Evolutionary conservation across 202 grass and related monocot species (phyloP), one percentile per base, ranked within the genome.

Genomic region (Alloteropsis angusta): DNA sequence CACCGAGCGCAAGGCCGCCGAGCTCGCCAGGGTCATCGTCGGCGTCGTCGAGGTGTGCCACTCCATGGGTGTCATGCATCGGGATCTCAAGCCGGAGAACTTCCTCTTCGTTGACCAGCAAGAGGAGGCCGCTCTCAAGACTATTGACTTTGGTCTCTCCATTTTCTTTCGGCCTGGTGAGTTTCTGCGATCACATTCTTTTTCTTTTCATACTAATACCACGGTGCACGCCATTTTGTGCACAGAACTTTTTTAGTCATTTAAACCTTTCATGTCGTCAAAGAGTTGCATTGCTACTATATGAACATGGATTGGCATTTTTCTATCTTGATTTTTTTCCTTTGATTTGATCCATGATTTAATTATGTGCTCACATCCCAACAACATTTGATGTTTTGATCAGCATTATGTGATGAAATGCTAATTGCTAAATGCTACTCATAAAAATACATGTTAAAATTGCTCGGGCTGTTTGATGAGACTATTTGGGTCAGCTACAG

Each of bases 11-110:
- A 92, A 90, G 49, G 96, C 96, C 0, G 96, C 96, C 1, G 88
- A 91, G 68, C 90, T 99, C 18, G 86, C 92, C 18, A 90, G 96
- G 71, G 87, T 99, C 75, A 99, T 99, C 60, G 88, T 93, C 10
- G 82, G 96, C 2, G 96, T 99, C 13, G 96, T 99, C 6, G 90
- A 99, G 78, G 81, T 84, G 1, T 99, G 92, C 81, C 96, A 99
- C 84, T 99, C 96, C 63, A 86, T 99, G 85, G 90, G 96, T 11
- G 96, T 98, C 72, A 95, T 98, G 89, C 96, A 98, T 74, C 87
- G 96, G 71, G 96, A 98, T 86, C 87, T 98, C 55, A 98, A 98
- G 84, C 96, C 96, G 0, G 96, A 98, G 74, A 98, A 98, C 65
- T 98, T 98, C 78, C 75, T 98, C 60, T 98, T 98, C 72, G 75